These are phyloP conservation scores for Pythium aquatile DNA, from an alignment of 352 stramenopile species.

Conservation along the genomic window DNA sequence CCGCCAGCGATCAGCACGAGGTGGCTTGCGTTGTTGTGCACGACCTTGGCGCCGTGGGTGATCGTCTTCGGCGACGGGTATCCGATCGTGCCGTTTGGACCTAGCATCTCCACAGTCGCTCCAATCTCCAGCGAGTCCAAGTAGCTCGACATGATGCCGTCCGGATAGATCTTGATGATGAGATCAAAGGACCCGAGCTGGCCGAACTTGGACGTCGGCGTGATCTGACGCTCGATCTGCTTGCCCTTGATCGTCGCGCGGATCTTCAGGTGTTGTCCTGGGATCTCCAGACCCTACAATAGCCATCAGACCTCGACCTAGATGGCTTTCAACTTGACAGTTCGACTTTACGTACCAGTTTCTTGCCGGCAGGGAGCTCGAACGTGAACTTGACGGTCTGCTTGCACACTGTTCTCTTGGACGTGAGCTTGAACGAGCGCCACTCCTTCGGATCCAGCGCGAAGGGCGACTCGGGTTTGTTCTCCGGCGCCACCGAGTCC, in stretches of 20 bases:
- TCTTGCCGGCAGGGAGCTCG: slow-evolving; percentile 58
- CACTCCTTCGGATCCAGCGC: slow-evolving; percentile 66
- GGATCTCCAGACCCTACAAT: slow-evolving; percentile 53
- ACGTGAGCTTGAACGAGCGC: slow-evolving; percentile 56
- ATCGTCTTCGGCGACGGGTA: slow-evolving; percentile 57
- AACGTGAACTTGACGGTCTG: slow-evolving; percentile 78
- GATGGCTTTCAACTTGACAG: too few relatives aligned
- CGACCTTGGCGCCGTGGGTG: slow-evolving; percentile 42
- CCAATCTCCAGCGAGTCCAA: slow-evolving; percentile 50
- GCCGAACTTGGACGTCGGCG: slow-evolving; percentile 71
- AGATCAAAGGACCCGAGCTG: slow-evolving; percentile 69
- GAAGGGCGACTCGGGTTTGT: slow-evolving; percentile 34
- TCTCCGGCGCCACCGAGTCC: slow-evolving; percentile 38
- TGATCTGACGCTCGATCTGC: slow-evolving; percentile 77
- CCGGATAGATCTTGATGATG: slow-evolving; percentile 75
- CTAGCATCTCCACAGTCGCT: slow-evolving; percentile 71
- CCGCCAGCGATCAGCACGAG: slow-evolving; percentile 75
- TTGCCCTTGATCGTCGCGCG: slow-evolving; percentile 71
- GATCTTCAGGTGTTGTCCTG: slow-evolving; percentile 80
- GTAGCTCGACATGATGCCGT: slow-evolving; percentile 75
- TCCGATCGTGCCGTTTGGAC: slow-evolving; percentile 59
- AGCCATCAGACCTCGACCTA: too few relatives aligned
- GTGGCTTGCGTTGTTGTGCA: slow-evolving; percentile 44
- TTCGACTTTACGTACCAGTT: slow-evolving; percentile 35
- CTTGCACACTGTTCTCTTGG: slow-evolving; percentile 54